Evolutionary conservation across 202 grass and related monocot genomes (phyloP).

Genomic region (Setaria italica): DNA sequence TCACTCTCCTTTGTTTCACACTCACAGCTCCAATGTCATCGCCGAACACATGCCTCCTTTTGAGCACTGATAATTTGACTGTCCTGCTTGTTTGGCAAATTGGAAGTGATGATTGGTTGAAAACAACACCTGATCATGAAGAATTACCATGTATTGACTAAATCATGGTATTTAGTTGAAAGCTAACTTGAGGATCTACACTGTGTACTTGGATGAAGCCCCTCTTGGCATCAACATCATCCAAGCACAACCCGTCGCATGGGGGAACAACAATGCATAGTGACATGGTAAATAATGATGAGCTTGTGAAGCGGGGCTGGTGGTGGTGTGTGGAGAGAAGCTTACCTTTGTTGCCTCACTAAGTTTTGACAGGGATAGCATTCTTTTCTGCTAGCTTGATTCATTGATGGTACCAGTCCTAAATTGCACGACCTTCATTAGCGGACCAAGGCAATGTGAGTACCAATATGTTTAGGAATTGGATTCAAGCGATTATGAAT

Average conservation of each 20-base stretch:
- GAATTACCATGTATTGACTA: neutral
- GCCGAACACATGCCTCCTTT: neutral
- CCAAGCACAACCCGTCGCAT: neutral
- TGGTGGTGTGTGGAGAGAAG: neutral
- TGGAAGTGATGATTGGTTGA: neutral
- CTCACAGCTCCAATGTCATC: neutral
- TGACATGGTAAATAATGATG: neutral
- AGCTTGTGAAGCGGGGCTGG: neutral
- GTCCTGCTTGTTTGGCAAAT: neutral
- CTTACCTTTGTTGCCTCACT: neutral
- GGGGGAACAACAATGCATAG: neutral
- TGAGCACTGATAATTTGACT: neutral
- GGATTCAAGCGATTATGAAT: too few species aligned
- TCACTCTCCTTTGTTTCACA: neutral
- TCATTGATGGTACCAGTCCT: too few species aligned
- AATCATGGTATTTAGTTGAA: neutral
- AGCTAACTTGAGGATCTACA: neutral
- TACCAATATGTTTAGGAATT: too few species aligned
- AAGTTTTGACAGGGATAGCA: accelerated
- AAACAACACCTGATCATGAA: accelerated
- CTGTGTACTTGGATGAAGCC: neutral
- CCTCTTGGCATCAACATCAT: neutral
- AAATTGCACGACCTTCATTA: too few species aligned
- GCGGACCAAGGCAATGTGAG: too few species aligned
- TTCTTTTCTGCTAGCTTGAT: neutral